Evolutionary conservation across 2,329 filamentous ascomycete species (phyloP).

Genomic region (Magnaporthales sp.): DNA sequence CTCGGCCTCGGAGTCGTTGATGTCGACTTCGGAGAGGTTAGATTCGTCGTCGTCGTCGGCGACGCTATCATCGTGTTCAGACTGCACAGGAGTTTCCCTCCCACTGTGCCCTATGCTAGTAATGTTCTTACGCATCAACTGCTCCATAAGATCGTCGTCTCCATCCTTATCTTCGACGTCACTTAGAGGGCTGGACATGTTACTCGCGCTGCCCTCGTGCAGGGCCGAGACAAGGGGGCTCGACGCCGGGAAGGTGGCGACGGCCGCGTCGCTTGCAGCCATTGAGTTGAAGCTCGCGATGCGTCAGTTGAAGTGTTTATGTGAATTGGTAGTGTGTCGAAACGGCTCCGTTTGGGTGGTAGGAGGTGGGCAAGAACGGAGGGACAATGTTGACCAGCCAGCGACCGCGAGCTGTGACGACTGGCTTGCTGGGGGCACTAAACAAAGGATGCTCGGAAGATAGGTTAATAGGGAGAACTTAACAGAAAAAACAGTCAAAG

Average conservation of each 20-base stretch:
- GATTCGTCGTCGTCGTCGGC: constrained; percentile 22
- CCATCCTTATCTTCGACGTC: constrained; percentile 77
- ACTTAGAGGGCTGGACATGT: constrained; percentile 82
- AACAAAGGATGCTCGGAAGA: not conserved
- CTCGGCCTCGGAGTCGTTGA: constrained; percentile 75
- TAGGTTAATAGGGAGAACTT: not conserved
- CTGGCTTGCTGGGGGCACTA: not conserved
- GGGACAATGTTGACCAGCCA: not conserved
- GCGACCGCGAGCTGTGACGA: not conserved
- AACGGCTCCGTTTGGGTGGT: not conserved
- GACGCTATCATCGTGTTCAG: constrained; percentile 6
- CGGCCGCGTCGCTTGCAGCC: constrained; percentile 41
- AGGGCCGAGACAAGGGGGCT: constrained; percentile 38
- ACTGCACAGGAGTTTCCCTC: constrained; percentile 7
- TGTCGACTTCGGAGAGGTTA: constrained; percentile 46
- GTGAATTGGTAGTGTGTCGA: not conserved
- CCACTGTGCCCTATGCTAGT: not conserved
- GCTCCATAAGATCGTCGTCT: constrained; percentile 55
- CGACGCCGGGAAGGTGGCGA: constrained; percentile 35
- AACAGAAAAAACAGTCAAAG: not conserved
- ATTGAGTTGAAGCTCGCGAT: constrained; percentile 25
- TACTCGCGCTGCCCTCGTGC: constrained; percentile 53
- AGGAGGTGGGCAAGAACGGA: not conserved
- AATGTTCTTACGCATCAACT: constrained; percentile 14
- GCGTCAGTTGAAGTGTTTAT: not conserved